A percentile compares a stretch with the other conserved stretches of the same genome.
These are phyloP conservation scores for Dactylonectria estremocensis DNA, from an alignment of 2,329 filamentous ascomycete genomes.

Conservation along the genomic window DNA sequence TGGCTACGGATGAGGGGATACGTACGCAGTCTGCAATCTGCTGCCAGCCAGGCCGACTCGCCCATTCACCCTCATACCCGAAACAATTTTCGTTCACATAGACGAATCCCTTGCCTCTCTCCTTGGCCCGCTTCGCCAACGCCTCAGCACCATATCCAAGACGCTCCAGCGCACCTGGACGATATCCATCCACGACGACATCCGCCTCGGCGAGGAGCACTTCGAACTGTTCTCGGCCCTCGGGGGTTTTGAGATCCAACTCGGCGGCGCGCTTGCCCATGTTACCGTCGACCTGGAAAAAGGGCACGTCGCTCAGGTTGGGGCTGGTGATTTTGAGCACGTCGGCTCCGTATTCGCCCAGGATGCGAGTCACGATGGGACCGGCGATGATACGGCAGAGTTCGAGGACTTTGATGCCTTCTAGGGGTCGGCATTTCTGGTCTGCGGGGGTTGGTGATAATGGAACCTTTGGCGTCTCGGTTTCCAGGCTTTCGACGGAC, in stretches of 20 bases:
- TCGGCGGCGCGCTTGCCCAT: constrained; percentile 78
- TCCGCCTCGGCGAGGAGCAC: constrained; percentile 73
- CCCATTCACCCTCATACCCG: constrained; percentile 73
- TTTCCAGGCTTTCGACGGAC: constrained; percentile 66
- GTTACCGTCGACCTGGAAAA: constrained; percentile 82
- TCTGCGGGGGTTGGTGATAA: constrained; percentile 47
- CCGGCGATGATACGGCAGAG: constrained; percentile 83
- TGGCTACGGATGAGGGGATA: neutral
- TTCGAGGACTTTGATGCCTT: constrained; percentile 81
- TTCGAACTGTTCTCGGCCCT: constrained; percentile 71
- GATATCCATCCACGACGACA: constrained; percentile 77
- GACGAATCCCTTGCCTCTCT: constrained; percentile 73
- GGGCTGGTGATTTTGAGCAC: constrained; percentile 81
- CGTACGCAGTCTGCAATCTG: constrained; percentile 77
- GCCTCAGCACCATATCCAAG: constrained; percentile 74
- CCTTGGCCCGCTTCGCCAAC: constrained; percentile 66
- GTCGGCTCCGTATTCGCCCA: constrained; percentile 83
- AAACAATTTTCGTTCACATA: constrained; percentile 83
- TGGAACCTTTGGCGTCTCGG: constrained; percentile 62
- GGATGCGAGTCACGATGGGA: constrained; percentile 78
- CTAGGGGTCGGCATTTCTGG: constrained; percentile 54
- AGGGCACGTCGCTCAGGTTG: constrained; percentile 78
- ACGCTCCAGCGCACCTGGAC: constrained; percentile 74
- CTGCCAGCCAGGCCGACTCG: constrained; percentile 77
- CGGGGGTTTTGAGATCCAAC: constrained; percentile 71